Conservation (phyloP, 1,284 basidiomycete genomes). For the Fomitopsis betulina region DNA sequence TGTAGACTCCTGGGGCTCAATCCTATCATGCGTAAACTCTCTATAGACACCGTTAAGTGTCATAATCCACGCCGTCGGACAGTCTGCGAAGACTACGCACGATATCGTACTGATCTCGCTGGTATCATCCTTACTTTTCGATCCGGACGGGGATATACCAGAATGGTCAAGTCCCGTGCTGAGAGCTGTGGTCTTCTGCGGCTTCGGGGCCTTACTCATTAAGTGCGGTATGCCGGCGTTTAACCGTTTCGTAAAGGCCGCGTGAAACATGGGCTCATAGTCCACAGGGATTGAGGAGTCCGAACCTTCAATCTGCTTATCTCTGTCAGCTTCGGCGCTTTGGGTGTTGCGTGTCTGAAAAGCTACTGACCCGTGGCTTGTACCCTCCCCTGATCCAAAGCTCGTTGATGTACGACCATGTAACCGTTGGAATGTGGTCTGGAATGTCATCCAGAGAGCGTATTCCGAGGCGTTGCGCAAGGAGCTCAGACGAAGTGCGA, state of each 20-base stretch:
- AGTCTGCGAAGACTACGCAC: constrained; percentile 11
- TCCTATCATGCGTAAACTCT: constrained; percentile 18
- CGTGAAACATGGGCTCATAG: constrained; percentile 36
- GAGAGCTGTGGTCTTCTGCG: not conserved
- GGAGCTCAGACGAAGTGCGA: constrained; percentile 26
- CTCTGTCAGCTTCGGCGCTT: constrained; percentile 3
- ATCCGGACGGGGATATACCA: not conserved
- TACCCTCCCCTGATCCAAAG: constrained; percentile 6
- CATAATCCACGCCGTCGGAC: not conserved
- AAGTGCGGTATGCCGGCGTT: constrained; percentile 30
- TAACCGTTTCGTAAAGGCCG: constrained; percentile 43
- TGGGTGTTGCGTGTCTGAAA: not conserved
- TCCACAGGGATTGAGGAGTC: constrained; percentile 21
- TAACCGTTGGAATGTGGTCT: constrained; percentile 53
- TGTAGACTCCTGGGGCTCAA: constrained; percentile 1
- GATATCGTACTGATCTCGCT: constrained; percentile 19
- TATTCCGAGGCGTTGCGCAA: constrained; percentile 36
- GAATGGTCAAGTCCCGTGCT: not conserved
- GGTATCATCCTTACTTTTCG: not conserved
- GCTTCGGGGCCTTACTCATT: constrained; percentile 3
- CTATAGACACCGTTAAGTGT: constrained; percentile 11
- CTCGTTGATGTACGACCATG: constrained; percentile 53
- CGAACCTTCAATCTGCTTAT: not conserved
- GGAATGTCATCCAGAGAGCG: constrained; percentile 52
- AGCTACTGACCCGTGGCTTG: not conserved